Evolutionary conservation across 495 filamentous ascomycete genomes (phyloP).

Genomic region (Neurospora sp.): DNA sequence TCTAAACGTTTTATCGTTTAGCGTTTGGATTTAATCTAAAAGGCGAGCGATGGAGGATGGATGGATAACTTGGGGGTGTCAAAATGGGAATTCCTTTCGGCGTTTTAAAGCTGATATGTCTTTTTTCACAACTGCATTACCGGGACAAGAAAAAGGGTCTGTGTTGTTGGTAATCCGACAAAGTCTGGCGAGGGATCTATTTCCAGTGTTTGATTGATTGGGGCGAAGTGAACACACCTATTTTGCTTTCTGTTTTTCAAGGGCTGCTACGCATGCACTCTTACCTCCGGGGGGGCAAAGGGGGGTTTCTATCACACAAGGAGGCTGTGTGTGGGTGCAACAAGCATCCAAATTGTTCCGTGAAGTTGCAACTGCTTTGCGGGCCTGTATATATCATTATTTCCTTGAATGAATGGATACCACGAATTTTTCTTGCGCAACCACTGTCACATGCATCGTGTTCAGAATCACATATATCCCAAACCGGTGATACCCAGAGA

Average conservation of each 20-base stretch:
- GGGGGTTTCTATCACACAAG: background rate
- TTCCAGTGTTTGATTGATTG: background rate
- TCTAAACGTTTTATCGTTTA: conserved; percentile 9
- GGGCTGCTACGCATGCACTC: background rate
- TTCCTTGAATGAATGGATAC: conserved; percentile 12
- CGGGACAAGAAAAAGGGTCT: conserved; percentile 10
- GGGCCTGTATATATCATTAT: conserved; percentile 16
- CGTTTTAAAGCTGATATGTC: background rate
- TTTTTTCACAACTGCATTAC: conserved; percentile 5
- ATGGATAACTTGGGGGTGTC: background rate
- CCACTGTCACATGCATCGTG: background rate
- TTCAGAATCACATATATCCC: background rate
- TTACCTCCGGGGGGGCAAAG: background rate
- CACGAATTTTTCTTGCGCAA: conserved; percentile 7
- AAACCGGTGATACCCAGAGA: background rate
- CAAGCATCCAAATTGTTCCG: background rate
- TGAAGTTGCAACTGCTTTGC: background rate
- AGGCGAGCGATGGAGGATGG: background rate
- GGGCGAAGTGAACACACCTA: background rate
- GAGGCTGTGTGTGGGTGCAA: background rate
- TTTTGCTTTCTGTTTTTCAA: background rate
- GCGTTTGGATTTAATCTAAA: background rate
- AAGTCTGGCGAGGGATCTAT: conserved; percentile 9
- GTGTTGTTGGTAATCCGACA: background rate
- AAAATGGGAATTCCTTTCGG: conserved; percentile 7